A percentile compares a stretch with the other conserved stretches of the same genome.
Evolutionary conservation across 371 early-diverging fungal species (phyloP).

Genomic region (Rhizopus sp.): DNA sequence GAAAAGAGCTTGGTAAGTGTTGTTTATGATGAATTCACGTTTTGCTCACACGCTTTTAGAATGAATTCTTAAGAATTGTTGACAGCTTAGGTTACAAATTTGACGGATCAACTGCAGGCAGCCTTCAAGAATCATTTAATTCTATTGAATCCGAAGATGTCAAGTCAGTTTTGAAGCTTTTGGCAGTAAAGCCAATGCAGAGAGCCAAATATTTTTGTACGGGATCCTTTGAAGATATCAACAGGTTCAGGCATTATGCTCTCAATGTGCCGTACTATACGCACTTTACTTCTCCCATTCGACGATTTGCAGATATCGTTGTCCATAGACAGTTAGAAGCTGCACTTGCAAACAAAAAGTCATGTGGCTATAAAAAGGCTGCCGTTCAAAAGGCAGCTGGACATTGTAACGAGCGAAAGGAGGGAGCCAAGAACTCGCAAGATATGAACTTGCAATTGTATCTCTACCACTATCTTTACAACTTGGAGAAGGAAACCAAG

Average conservation of each 20-base stretch:
- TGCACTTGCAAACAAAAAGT: conserved; percentile 36
- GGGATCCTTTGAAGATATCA: conserved; percentile 64
- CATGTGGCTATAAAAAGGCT: conserved; percentile 50
- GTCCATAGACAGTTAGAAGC: conserved; percentile 91
- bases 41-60: conserved; percentile 15
- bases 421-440: conserved; percentile 80
- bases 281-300: conserved; percentile 98
- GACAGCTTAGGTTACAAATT: conserved; percentile 45
- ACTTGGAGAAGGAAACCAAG: conserved; percentile 31
- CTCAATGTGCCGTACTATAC: conserved; percentile 89
- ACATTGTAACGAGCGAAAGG: conserved; percentile 84
- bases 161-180: conserved; percentile 58
- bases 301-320: conserved; percentile 98
- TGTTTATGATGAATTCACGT: not conserved
- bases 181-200: conserved; percentile 89
- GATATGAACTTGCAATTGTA: conserved; percentile 79
- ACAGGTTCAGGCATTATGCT: conserved; percentile 83
- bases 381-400: conserved; percentile 57
- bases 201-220: conserved; percentile 95
- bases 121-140: conserved; percentile 71
- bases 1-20: conserved; percentile 60
- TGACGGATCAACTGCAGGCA: conserved; percentile 50
- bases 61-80: conserved; percentile 58
- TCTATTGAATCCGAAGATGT: conserved; percentile 57
- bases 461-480: conserved; percentile 65